A percentile compares a stretch with the other conserved stretches of the same genome.
Conservation (phyloP, 257 asterid genomes). For the Cruciata laevipes region DNA sequence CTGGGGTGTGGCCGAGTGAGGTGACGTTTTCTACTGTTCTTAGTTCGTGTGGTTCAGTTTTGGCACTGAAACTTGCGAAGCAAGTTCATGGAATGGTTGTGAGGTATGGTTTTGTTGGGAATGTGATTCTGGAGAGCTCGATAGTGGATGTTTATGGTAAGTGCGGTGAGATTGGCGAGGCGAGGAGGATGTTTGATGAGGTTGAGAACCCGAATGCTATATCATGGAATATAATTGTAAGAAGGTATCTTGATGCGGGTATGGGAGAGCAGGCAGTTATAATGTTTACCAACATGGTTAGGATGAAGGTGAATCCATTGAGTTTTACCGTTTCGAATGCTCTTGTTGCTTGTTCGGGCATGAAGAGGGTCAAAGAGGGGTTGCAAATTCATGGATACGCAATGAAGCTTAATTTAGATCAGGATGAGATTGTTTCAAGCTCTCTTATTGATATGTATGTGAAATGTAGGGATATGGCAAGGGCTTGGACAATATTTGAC, state of each 20-base stretch:
- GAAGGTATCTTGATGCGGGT: slow-evolving; percentile 73
- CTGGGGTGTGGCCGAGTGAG: slow-evolving; percentile 58
- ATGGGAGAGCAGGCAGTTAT: slow-evolving; percentile 43
- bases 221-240: slow-evolving; percentile 81
- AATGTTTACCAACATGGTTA: slow-evolving; percentile 55
- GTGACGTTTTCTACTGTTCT: slow-evolving; percentile 72
- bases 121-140: slow-evolving; percentile 70
- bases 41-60: slow-evolving; percentile 40
- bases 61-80: slow-evolving; percentile 45
- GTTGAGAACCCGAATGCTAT: slow-evolving; percentile 53
- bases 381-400: slow-evolving; percentile 49
- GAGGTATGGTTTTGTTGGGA: slow-evolving; percentile 63
- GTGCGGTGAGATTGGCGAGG: slow-evolving; percentile 53
- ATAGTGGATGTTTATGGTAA: slow-evolving; percentile 77
- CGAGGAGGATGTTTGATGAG: slow-evolving; percentile 74
- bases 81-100: slow-evolving; percentile 64
- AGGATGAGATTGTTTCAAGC: slow-evolving; percentile 6
- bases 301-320: slow-evolving; percentile 44
- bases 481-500: slow-evolving; percentile 3
- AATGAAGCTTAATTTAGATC: background rate
- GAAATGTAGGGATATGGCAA: slow-evolving; percentile 1
- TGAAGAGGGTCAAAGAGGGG: slow-evolving; percentile 46
- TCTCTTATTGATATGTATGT: slow-evolving; percentile 2
- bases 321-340: slow-evolving; percentile 68
- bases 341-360: slow-evolving; percentile 56